Evolutionary conservation across 2,329 filamentous ascomycete genomes (phyloP).

Genomic region (Parastagonospora nodorum): DNA sequence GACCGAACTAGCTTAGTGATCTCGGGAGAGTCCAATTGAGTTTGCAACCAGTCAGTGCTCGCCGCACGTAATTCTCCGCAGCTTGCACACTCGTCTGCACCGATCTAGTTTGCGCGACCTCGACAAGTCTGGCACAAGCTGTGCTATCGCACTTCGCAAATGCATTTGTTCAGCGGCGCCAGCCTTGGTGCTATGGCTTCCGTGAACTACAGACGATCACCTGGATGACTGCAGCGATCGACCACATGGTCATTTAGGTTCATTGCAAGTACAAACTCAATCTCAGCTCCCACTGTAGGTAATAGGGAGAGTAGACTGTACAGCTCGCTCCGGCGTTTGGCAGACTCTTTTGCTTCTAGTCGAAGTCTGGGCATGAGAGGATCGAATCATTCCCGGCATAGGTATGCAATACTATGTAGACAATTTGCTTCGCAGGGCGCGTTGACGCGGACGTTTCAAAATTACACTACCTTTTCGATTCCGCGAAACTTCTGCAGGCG

Average conservation of each 20-base stretch:
- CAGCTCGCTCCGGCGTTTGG: background rate
- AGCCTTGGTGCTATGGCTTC: background rate
- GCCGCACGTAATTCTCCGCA: background rate
- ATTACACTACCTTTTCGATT: slow-evolving; percentile 1
- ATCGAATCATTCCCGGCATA: background rate
- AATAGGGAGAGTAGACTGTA: too few species aligned
- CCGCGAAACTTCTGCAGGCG: slow-evolving; percentile 5
- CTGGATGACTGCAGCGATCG: too few species aligned
- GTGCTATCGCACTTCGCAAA: too few species aligned
- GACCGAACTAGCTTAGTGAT: background rate
- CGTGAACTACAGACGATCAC: background rate
- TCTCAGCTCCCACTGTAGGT: too few species aligned
- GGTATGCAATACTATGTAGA: too few species aligned
- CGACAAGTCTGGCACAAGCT: too few species aligned
- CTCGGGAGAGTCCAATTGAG: background rate
- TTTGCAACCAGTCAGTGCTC: background rate
- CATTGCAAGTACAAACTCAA: too few species aligned
- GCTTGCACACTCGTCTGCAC: background rate
- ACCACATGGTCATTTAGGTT: too few species aligned
- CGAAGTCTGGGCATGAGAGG: background rate
- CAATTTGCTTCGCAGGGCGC: background rate
- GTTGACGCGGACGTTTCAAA: slow-evolving; percentile 3
- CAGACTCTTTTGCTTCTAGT: slow-evolving; percentile 1
- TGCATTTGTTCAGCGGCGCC: background rate
- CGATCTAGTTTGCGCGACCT: too few species aligned